Evolutionary conservation across 2,329 filamentous ascomycete species (phyloP), one percentile per base, ranked within the genome.

Genomic region (Chrysoporthe deuterocubensis): DNA sequence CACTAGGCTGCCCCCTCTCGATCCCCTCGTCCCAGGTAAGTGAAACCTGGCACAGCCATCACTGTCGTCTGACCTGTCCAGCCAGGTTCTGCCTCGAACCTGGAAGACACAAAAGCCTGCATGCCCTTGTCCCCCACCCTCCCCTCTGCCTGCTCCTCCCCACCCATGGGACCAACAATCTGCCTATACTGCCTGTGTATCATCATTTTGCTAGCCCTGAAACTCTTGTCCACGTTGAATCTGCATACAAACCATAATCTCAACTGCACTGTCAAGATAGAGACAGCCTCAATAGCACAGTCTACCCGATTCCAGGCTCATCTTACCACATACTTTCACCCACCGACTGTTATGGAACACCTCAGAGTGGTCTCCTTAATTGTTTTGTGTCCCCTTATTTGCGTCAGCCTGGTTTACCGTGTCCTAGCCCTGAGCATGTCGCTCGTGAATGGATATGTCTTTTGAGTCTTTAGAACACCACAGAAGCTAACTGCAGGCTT

Each of bases 401-500:
- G 5, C 9, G 37, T 40, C 37, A 40, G 37, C 37, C 37, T 40
- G 37, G 6, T 40, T 40, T 6, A 9, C 37, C 37, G 9, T 6
- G 37, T 40, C 37, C 37, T 40, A 40, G 37, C 37, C 37, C 9
- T 40, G 37, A 40, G 37, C 37, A 40, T 40, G 9, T 40, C 37
- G 5, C 6, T 40, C 37, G 6, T 40, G 37, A 9, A 40, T 40
- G 37, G 37, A 40, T 6, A 6, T 40, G 37, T 9, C 37, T 6
- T 40, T 40, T 40, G 37, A 9, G 6, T 40, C 5, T 40, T 9
- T 40, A 0, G 13, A 32, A 13, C 21, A 52, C 48, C 8, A 52
- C 50, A 54, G 50, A 13, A 32, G 37, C 58, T 58, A 32, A 67
- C 43, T 18, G 37, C 34, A 46, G 6, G 57, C 4, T 61, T 18